These are phyloP conservation scores for Salix purpurea DNA, from an alignment of 345 rosid species.

Conservation along the genomic window DNA sequence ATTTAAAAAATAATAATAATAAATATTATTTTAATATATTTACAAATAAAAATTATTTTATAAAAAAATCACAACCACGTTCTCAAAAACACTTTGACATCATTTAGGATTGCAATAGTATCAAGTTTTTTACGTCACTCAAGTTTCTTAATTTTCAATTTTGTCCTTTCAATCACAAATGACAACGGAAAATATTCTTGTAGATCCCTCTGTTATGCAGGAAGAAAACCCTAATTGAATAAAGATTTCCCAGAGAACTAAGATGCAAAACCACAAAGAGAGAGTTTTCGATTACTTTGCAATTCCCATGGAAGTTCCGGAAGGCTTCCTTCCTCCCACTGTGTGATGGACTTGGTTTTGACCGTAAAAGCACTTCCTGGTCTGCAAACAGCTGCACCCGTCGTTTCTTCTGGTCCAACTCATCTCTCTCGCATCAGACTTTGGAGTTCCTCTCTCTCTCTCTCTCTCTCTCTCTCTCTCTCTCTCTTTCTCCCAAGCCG, in stretches of 20 bases:
- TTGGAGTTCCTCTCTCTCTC: constrained; percentile 54
- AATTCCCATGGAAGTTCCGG: constrained; percentile 33
- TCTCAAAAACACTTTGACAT: no score
- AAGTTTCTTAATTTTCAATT: no score
- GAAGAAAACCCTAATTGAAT: not conserved
- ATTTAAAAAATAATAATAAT: no score
- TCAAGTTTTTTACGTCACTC: no score
- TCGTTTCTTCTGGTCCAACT: constrained; percentile 64
- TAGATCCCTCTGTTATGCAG: not conserved
- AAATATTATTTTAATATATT: no score
- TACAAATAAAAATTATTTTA: no score
- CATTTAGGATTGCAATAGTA: no score
- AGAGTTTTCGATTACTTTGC: constrained; percentile 46
- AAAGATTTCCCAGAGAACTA: constrained; percentile 22
- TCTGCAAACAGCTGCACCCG: constrained; percentile 57
- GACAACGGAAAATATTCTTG: not conserved
- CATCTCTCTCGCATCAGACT: no score
- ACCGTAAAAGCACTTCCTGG: constrained; percentile 56
- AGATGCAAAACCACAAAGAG: constrained; percentile 35
- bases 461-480: constrained; percentile 43
- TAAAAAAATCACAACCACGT: no score
- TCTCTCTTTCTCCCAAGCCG: constrained; percentile 49
- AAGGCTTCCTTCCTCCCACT: constrained; percentile 52
- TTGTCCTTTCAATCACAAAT: no score
- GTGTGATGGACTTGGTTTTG: constrained; percentile 55